Conservation (phyloP, 2,329 filamentous ascomycete species). For the Trichophyton equinum region DNA sequence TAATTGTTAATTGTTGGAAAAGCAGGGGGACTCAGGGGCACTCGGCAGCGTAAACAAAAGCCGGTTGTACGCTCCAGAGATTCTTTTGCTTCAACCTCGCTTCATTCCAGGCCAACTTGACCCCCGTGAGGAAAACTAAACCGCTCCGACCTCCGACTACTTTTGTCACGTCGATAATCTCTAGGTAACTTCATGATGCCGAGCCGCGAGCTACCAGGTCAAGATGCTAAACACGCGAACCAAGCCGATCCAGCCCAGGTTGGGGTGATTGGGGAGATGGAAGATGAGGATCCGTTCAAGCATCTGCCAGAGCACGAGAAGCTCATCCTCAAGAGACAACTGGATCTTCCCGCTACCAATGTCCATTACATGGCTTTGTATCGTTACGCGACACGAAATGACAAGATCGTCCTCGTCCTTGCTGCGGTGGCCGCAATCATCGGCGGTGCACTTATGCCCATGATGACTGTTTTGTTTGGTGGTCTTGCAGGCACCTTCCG, state of each 20-base stretch:
- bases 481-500: not conserved
- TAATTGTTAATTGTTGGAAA: not conserved
- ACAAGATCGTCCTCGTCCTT: conserved; percentile 22
- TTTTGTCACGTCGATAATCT: not conserved
- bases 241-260: not conserved
- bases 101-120: not conserved
- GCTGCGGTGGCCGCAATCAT: not conserved
- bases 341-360: conserved; percentile 50
- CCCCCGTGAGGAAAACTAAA: not conserved
- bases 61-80: not conserved
- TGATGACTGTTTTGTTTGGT: not conserved
- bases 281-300: conserved; percentile 39
- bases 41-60: not conserved
- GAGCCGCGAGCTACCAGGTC: not conserved
- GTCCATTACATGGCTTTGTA: conserved; percentile 53
- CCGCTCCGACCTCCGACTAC: not conserved
- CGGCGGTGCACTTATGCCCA: not conserved
- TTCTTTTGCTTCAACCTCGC: not conserved
- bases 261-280: conserved; percentile 15
- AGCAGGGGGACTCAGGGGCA: not conserved
- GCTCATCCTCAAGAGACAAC: conserved; percentile 53
- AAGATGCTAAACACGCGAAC: not conserved
- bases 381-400: conserved; percentile 54
- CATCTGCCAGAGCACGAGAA: conserved; percentile 55
- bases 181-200: not conserved